Percentiles rank a stretch among this genome's conserved stretches.
These are phyloP conservation scores for Aspergillus sp. DNA, from an alignment of 2,329 filamentous ascomycete genomes.

Conservation along the genomic window DNA sequence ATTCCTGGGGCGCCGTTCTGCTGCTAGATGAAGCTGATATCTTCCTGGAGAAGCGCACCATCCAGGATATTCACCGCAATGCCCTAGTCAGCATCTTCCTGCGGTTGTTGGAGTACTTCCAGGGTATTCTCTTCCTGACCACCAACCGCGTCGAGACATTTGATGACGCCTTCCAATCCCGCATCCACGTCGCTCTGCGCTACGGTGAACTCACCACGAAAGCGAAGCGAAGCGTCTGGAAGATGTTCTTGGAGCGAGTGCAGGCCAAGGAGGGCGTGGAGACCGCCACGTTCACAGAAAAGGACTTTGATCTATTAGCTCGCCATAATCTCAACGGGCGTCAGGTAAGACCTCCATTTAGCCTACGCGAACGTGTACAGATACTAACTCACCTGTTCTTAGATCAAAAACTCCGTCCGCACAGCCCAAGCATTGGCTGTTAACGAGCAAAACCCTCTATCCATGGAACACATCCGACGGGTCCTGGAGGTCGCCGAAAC, in stretches of 20 bases:
- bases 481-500: constrained; percentile 82
- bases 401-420: constrained; percentile 87
- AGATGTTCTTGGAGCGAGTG: constrained; percentile 77
- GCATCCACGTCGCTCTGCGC: constrained; percentile 81
- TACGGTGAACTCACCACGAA: constrained; percentile 74
- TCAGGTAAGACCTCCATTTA: constrained; percentile 51
- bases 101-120: constrained; percentile 84
- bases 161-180: constrained; percentile 85
- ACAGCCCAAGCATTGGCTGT: constrained; percentile 81
- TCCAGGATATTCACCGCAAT: constrained; percentile 82
- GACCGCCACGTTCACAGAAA: constrained; percentile 51
- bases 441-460: constrained; percentile 69
- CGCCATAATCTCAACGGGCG: constrained; percentile 69
- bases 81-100: constrained; percentile 85
- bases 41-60: constrained; percentile 78
- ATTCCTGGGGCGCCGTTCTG: constrained; percentile 82
- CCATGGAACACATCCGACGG: constrained; percentile 76
- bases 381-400: constrained; percentile 20
- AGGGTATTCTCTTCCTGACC: constrained; percentile 85
- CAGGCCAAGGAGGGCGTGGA: constrained; percentile 64
- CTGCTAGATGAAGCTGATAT: constrained; percentile 85
- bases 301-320: constrained; percentile 67
- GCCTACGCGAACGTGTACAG: background rate
- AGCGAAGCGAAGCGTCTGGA: constrained; percentile 78
- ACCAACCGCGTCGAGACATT: constrained; percentile 86